A percentile compares a stretch with the other conserved stretches of the same genome.
phyloP scores from a whole-genome alignment of 2,329 filamentous ascomycete species.

The Drechslerella dactyloides region DNA sequence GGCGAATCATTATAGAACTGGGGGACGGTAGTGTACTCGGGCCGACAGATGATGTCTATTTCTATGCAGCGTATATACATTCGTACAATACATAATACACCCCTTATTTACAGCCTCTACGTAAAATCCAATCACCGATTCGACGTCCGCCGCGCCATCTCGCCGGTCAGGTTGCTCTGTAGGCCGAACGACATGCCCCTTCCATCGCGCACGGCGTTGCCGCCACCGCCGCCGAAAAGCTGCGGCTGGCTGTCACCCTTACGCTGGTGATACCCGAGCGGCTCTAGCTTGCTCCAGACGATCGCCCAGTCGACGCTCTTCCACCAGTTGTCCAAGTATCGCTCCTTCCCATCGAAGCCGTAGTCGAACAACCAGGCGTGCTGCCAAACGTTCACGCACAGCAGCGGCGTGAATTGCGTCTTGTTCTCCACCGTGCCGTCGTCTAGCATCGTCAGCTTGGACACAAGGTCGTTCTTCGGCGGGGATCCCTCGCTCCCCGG shows the following conservation, averaged over 20 bases:
- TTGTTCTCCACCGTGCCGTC: conserved; percentile 55
- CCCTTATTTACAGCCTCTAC: too few species aligned
- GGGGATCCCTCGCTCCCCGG: conserved; percentile 55
- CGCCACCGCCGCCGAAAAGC: conserved; percentile 1
- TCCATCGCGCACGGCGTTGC: conserved; percentile 10
- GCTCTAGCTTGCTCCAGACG: conserved; percentile 63
- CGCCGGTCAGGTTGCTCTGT: not conserved
- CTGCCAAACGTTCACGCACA: conserved; percentile 97
- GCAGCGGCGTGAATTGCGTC: conserved; percentile 69
- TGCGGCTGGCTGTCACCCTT: conserved; percentile 8
- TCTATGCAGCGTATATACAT: too few species aligned
- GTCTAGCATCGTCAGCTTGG: conserved; percentile 34
- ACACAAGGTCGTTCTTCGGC: conserved; percentile 56
- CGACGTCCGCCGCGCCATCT: too few species aligned
- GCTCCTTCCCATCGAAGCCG: conserved; percentile 74
- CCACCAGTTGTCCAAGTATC: conserved; percentile 86
- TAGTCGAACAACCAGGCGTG: conserved; percentile 90
- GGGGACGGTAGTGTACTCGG: too few species aligned
- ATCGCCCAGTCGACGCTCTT: conserved; percentile 80
- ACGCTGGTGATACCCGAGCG: conserved; percentile 13
- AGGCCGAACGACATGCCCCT: not conserved
- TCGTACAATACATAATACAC: too few species aligned
- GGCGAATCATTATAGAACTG: too few species aligned
- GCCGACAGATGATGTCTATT: too few species aligned
- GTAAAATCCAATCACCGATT: too few species aligned